Evolutionary conservation across 2,329 filamentous ascomycete genomes (phyloP).

Genomic region (Myriosclerotinia duriaeana): DNA sequence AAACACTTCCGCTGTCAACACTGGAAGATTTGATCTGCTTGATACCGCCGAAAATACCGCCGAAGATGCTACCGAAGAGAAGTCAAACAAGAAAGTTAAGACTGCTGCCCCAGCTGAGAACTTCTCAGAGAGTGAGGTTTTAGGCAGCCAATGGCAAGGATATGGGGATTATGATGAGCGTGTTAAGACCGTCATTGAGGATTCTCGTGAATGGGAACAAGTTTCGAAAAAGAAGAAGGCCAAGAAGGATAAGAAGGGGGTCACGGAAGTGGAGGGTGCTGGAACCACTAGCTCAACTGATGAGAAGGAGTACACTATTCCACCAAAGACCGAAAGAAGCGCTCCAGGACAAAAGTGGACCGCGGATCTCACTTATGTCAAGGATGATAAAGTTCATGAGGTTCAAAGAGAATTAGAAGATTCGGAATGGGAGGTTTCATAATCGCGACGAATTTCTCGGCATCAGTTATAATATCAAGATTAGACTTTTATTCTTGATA

Average conservation of each 20-base stretch:
- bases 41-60: conserved; percentile 53
- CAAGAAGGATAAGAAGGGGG: conserved; percentile 31
- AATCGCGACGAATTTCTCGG: conserved; percentile 3
- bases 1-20: conserved; percentile 40
- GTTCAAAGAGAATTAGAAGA: conserved; percentile 31
- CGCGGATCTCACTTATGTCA: conserved; percentile 27
- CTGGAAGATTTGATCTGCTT: conserved; percentile 50
- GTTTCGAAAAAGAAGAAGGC: conserved; percentile 46
- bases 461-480: conserved; percentile 1
- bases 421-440: conserved; percentile 41
- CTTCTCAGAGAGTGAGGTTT: conserved; percentile 31
- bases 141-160: conserved; percentile 29
- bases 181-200: conserved; percentile 54
- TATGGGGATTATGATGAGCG: conserved; percentile 60
- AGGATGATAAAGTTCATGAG: conserved; percentile 30
- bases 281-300: conserved; percentile 26
- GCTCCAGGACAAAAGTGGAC: conserved; percentile 35
- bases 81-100: conserved; percentile 40
- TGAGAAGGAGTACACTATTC: conserved; percentile 31
- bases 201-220: conserved; percentile 58
- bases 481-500: conserved; percentile 13
- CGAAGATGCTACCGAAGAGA: conserved; percentile 50
- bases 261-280: conserved; percentile 31
- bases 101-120: conserved; percentile 33
- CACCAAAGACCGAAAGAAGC: conserved; percentile 30